phyloP scores from a whole-genome alignment of 2,329 filamentous ascomycete genomes.

The Cytospora leucostoma region DNA sequence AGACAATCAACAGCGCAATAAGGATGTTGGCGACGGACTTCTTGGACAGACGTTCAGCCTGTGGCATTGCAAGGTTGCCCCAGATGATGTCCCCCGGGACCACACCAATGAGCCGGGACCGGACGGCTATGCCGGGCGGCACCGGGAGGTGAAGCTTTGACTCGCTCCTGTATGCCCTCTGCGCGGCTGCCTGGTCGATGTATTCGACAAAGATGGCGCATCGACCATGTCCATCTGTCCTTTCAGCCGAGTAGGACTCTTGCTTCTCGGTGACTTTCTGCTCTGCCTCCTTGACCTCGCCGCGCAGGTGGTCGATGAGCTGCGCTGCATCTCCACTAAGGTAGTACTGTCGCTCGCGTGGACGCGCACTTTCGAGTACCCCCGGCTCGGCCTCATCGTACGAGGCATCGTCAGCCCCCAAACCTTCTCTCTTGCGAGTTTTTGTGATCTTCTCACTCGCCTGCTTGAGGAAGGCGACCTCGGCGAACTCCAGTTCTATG shows the following conservation, averaged over 20 bases:
- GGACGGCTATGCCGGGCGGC: constrained; percentile 64
- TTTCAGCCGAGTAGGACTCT: constrained; percentile 45
- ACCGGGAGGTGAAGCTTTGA: constrained; percentile 70
- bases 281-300: constrained; percentile 13
- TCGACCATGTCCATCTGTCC: constrained; percentile 10
- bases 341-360: constrained; percentile 21
- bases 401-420: background rate
- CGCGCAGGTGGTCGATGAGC: constrained; percentile 23
- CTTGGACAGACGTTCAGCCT: constrained; percentile 27
- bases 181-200: constrained; percentile 76
- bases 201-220: constrained; percentile 91
- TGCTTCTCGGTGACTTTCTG: constrained; percentile 40
- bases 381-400: background rate
- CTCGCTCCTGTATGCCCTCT: constrained; percentile 79
- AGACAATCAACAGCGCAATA: constrained; percentile 56
- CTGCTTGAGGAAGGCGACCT: constrained; percentile 53
- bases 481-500: constrained; percentile 28
- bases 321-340: constrained; percentile 20
- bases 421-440: constrained; percentile 25
- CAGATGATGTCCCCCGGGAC: constrained; percentile 82
- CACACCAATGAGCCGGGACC: constrained; percentile 80
- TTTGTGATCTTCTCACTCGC: constrained; percentile 67
- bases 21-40: constrained; percentile 24
- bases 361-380: constrained; percentile 22
- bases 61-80: constrained; percentile 39